Evolutionary conservation across 164 flowering plant genomes (phyloP).

Genomic region (Malania oleifera): DNA sequence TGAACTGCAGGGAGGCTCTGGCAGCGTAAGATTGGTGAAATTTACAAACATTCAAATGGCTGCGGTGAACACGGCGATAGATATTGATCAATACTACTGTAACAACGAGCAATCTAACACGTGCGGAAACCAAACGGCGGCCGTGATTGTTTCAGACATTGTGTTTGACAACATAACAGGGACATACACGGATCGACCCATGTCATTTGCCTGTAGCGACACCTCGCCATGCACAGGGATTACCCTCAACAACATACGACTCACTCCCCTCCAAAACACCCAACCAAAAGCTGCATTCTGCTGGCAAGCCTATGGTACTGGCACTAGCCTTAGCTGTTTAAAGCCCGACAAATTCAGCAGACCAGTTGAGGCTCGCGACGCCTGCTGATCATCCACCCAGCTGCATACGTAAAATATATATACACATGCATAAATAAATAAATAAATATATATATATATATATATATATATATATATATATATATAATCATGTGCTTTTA

Average conservation of each 20-base stretch:
- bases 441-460: too few species aligned
- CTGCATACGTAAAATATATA: too few species aligned
- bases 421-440: too few species aligned
- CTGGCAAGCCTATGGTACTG: conserved; percentile 61
- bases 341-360: conserved; percentile 25
- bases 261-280: conserved; percentile 30
- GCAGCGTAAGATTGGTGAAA: conserved; percentile 30
- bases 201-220: conserved; percentile 49
- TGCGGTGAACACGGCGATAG: conserved; percentile 34
- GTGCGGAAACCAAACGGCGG: conserved; percentile 45
- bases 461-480: too few species aligned
- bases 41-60: conserved; percentile 48
- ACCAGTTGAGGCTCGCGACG: conserved; percentile 18
- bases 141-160: conserved; percentile 40
- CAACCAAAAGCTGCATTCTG: conserved; percentile 50
- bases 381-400: conserved; percentile 39
- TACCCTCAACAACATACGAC: conserved; percentile 30
- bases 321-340: conserved; percentile 57
- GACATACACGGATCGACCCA: conserved; percentile 37
- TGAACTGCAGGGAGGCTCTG: conserved; percentile 37
- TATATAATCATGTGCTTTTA: too few species aligned
- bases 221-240: conserved; percentile 39
- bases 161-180: conserved; percentile 37
- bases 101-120: conserved; percentile 13
- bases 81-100: conserved; percentile 51